Percentiles rank a stretch among this genome's conserved stretches.
Evolutionary conservation across 1,284 basidiomycete species (phyloP).

Genomic region (Limonomyces culmigenus): DNA sequence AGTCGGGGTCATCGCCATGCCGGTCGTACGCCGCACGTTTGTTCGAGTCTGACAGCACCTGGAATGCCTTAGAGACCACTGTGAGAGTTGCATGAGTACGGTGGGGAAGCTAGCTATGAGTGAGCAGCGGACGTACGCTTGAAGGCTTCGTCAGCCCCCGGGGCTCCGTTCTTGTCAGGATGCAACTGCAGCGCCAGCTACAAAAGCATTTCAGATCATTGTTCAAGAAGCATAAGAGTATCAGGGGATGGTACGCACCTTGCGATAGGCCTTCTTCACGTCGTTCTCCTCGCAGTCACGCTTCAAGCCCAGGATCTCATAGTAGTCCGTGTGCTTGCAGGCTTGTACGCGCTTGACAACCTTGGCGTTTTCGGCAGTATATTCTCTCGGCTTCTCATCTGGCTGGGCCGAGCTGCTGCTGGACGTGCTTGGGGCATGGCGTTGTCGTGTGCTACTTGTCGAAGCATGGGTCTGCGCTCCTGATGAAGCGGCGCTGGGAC

Average conservation of each 20-base stretch:
- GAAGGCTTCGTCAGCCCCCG: slow-evolving; percentile 97
- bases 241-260: slow-evolving; percentile 33
- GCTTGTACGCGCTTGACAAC: slow-evolving; percentile 78
- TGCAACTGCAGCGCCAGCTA: slow-evolving; percentile 87
- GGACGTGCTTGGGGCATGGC: slow-evolving; percentile 11
- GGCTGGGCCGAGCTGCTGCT: slow-evolving; percentile 14
- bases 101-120: not conserved
- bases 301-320: slow-evolving; percentile 80
- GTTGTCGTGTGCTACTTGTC: slow-evolving; percentile 12
- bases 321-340: slow-evolving; percentile 86
- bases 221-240: no score
- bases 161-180: slow-evolving; percentile 96
- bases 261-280: slow-evolving; percentile 94
- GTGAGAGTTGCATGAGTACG: slow-evolving; percentile 6
- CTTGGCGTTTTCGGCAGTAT: slow-evolving; percentile 71
- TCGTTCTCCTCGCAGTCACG: slow-evolving; percentile 79
- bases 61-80: slow-evolving; percentile 99
- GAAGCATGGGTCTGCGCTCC: slow-evolving; percentile 34
- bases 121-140: slow-evolving; percentile 53
- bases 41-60: slow-evolving; percentile 84
- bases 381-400: slow-evolving; percentile 61
- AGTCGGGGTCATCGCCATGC: slow-evolving; percentile 76
- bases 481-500: slow-evolving; percentile 54
- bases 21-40: slow-evolving; percentile 85
- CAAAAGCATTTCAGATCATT: slow-evolving; percentile 3